Percentiles rank a stretch among this genome's conserved stretches.
phyloP scores from a whole-genome alignment of 2,329 filamentous ascomycete genomes.

The Reticulascus tulasneorum region DNA sequence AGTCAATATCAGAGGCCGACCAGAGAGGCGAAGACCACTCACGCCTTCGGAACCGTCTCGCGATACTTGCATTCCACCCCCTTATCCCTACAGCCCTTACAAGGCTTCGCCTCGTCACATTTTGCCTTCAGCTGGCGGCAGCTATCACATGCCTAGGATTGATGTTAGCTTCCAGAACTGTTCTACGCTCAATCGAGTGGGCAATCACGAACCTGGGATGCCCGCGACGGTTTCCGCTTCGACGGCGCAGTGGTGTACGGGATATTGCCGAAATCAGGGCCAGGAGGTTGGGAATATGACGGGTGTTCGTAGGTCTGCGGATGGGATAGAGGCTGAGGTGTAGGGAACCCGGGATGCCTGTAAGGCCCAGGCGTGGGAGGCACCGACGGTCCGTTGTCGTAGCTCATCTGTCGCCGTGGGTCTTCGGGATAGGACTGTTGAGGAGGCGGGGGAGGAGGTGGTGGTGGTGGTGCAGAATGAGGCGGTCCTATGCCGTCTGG shows the following conservation, averaged over 20 bases:
- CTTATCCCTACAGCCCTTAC: slow-evolving; percentile 86
- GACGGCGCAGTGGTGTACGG: slow-evolving; percentile 41
- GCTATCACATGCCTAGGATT: slow-evolving; percentile 77
- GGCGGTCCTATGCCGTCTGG: slow-evolving; percentile 30
- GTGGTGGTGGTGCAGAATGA: slow-evolving; percentile 25
- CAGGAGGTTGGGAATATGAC: slow-evolving; percentile 27
- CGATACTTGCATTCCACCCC: slow-evolving; percentile 80
- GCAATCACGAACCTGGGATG: slow-evolving; percentile 50
- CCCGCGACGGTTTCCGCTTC: slow-evolving; percentile 62
- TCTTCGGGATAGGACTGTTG: slow-evolving; percentile 38
- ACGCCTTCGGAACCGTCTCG: slow-evolving; percentile 90
- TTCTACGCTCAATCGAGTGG: not conserved
- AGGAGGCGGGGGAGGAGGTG: slow-evolving; percentile 25
- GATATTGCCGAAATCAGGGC: slow-evolving; percentile 34
- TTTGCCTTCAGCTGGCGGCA: slow-evolving; percentile 86
- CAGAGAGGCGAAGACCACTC: slow-evolving; percentile 31
- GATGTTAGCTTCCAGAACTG: slow-evolving; percentile 8
- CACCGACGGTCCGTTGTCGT: slow-evolving; percentile 43
- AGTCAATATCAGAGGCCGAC: slow-evolving; percentile 35
- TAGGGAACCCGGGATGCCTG: slow-evolving; percentile 37
- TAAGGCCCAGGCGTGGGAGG: slow-evolving; percentile 41
- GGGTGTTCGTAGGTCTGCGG: slow-evolving; percentile 30
- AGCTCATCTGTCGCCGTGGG: slow-evolving; percentile 49
- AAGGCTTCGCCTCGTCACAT: slow-evolving; percentile 81
- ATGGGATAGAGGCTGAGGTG: slow-evolving; percentile 25